These are phyloP conservation scores for Aspergillus floridensis DNA, from an alignment of 2,329 filamentous ascomycete genomes.

Conservation along the genomic window DNA sequence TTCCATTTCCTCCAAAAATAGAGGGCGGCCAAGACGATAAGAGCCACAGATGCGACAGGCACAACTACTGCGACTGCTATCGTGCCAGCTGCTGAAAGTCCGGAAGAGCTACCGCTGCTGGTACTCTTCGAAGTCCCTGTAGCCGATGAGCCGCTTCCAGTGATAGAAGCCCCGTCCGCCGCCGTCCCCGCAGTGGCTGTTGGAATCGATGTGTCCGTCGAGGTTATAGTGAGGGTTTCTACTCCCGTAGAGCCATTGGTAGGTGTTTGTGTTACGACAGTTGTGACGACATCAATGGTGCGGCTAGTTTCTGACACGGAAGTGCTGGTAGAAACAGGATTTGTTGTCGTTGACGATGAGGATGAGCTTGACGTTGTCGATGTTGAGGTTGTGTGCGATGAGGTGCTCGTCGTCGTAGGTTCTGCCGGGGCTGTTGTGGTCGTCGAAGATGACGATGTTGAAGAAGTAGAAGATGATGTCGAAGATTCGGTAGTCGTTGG, in stretches of 20 bases:
- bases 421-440: constrained; percentile 15
- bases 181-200: constrained; percentile 17
- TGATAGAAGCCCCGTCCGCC: constrained; percentile 24
- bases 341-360: constrained; percentile 19
- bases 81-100: constrained; percentile 56
- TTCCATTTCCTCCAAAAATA: constrained; percentile 89
- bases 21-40: constrained; percentile 72
- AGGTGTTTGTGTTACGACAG: constrained; percentile 10
- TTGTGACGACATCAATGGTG: constrained; percentile 8
- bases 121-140: constrained; percentile 26
- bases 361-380: constrained; percentile 18
- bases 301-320: constrained; percentile 11
- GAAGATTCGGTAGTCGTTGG: constrained; percentile 16
- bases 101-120: constrained; percentile 27
- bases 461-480: constrained; percentile 16
- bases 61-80: constrained; percentile 94
- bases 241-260: constrained; percentile 12
- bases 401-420: constrained; percentile 22
- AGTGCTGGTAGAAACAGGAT: constrained; percentile 17
- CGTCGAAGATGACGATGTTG: constrained; percentile 14
- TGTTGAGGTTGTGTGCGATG: constrained; percentile 7
- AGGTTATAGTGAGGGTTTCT: constrained; percentile 17
- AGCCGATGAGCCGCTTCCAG: constrained; percentile 26
- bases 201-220: constrained; percentile 14
- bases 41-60: constrained; percentile 81